Base-by-base conservation (phyloP, 2,329 filamentous ascomycete species). In the Paraphaeosphaeria sporulosa region DNA sequence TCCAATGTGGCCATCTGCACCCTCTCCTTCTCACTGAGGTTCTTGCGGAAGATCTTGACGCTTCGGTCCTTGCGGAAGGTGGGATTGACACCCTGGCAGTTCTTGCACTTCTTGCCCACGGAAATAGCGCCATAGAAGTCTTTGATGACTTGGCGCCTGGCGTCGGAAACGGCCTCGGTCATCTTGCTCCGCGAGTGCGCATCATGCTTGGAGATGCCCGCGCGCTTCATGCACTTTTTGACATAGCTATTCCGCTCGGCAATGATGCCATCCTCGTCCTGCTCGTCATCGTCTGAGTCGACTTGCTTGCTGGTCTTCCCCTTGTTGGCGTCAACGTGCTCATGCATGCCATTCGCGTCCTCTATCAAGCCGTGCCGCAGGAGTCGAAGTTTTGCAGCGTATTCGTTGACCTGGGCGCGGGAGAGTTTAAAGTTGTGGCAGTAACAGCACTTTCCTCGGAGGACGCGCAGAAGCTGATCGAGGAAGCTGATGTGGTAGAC, bases 401-500 rank as follows among this genome's bases (percentile, higher is more conserved):
- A 95, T 67, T 89, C 86, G 79, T 94, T 92, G 63, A 96, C 83
- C 62, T 92, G 87, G 55, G 89, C 86, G 51, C 89, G 86, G n/a
- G 90, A 84, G 76, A 97, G 85, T 74, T 91, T 92, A 67, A 99
- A 89, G 59, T 89, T 88, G 74, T 94, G 90, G 80, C 96, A 99
- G 81, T 97, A 97, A 61, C 90, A 86, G 77, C 95, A 99, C 78
- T 94, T 91, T 56, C 92, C 90, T 69, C 93, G 89, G 21, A 99
- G 85, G 48, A 99, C 84, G 47, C 92, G 90, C 64, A 96, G 87
- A 55, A 94, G 86, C 77, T 97, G 94, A 75, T 97, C 94, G 84
- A 99, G 90, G 74, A 97, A 98, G 1, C 93, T 91, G n/a, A 94
- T 92, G 78, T 99, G 94, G 77, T 98, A 99, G 55, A 97, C 92